phyloP scores from a whole-genome alignment of 176 grass and related monocot genomes.

The Melocanna baccifera region DNA sequence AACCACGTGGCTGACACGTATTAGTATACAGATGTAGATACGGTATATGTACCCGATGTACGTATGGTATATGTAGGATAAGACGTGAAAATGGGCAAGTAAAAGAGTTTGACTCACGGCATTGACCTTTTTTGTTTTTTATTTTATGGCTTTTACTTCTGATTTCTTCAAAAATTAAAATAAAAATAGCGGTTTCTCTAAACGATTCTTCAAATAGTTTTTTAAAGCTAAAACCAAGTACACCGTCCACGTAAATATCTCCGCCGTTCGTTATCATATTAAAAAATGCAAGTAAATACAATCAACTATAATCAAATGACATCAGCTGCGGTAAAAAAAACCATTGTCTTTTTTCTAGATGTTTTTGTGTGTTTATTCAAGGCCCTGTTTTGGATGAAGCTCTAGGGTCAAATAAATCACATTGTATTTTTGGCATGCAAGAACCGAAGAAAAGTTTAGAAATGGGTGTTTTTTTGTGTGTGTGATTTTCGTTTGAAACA shows the following conservation, averaged over 20 bases:
- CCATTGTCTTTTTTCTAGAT: not conserved
- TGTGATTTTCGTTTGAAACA: not conserved
- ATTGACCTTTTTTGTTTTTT: not conserved
- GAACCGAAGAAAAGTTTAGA: not conserved
- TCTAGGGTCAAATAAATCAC: not conserved
- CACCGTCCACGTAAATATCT: fast-evolving
- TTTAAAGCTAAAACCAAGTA: fast-evolving
- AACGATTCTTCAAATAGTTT: too few species aligned
- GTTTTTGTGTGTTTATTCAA: not conserved
- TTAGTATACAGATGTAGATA: not conserved
- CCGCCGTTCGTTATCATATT: fast-evolving
- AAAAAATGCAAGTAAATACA: too few species aligned
- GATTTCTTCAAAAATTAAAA: too few species aligned
- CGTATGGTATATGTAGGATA: not conserved
- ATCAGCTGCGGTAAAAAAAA: too few species aligned
- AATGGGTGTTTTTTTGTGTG: not conserved
- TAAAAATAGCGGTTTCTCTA: too few species aligned
- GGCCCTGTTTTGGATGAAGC: not conserved
- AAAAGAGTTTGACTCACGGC: not conserved
- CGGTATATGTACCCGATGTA: not conserved
- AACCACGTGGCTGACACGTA: not conserved
- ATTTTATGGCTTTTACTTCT: too few species aligned
- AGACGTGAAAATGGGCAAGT: not conserved
- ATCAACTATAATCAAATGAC: too few species aligned
- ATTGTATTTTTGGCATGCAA: not conserved